phyloP scores from a whole-genome alignment of 2,329 filamentous ascomycete genomes.

The Aspergillus viridinutans region DNA sequence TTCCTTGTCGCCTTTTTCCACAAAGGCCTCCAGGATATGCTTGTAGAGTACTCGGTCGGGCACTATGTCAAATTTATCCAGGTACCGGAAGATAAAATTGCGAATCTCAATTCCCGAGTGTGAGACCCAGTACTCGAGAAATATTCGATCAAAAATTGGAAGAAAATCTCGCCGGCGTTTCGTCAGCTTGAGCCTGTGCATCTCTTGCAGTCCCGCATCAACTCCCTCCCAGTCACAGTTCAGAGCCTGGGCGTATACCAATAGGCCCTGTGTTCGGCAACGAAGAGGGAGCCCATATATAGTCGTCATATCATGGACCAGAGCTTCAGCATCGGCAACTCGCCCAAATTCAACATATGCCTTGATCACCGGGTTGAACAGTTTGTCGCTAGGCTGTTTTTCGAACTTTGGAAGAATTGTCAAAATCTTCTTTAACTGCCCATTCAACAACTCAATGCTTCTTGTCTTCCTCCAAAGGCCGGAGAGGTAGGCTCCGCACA shows the following conservation, averaged over 20 bases:
- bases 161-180: constrained; percentile 25
- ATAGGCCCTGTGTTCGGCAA: constrained; percentile 34
- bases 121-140: constrained; percentile 38
- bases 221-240: constrained; percentile 40
- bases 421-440: constrained; percentile 30
- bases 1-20: constrained; percentile 34
- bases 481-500: constrained; percentile 35
- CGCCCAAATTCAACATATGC: constrained; percentile 37
- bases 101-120: constrained; percentile 31
- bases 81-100: constrained; percentile 33
- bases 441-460: constrained; percentile 32
- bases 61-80: constrained; percentile 33
- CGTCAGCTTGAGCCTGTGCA: constrained; percentile 33
- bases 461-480: constrained; percentile 39
- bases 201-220: constrained; percentile 33
- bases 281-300: constrained; percentile 27
- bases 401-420: constrained; percentile 23
- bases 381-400: constrained; percentile 32
- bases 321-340: constrained; percentile 30
- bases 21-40: constrained; percentile 37
- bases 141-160: constrained; percentile 37
- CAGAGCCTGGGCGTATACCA: constrained; percentile 35
- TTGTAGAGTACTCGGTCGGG: constrained; percentile 38
- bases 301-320: constrained; percentile 33
- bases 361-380: constrained; percentile 40